Conservation (phyloP, 1,139 yeast species). For the Zygotorulaspora mrakii region DNA sequence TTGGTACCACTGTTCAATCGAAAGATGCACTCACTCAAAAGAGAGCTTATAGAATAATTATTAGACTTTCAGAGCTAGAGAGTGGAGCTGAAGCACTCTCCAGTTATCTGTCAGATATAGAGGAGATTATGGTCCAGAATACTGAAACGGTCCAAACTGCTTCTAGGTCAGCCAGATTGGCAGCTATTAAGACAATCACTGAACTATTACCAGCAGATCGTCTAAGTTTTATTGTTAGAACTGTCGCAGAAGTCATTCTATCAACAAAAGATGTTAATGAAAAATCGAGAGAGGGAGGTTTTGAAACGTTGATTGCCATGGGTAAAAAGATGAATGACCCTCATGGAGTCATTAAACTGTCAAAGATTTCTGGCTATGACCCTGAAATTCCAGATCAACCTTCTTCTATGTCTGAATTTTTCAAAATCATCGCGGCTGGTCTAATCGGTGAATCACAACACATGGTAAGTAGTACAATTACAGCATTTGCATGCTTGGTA, state of each 20-base stretch:
- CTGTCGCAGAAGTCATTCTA: conserved; percentile 82
- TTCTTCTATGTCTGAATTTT: conserved; percentile 74
- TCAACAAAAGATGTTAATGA: conserved; percentile 94
- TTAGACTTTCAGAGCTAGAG: conserved; percentile 66
- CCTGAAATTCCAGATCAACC: conserved; percentile 49
- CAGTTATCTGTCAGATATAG: conserved; percentile 55
- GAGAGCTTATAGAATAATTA: conserved; percentile 79
- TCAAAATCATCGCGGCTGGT: conserved; percentile 95
- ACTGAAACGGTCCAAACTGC: conserved; percentile 62
- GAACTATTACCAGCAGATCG: conserved; percentile 59
- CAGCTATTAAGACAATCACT: conserved; percentile 59
- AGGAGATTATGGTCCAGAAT: conserved; percentile 55
- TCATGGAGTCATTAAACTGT: conserved; percentile 61
- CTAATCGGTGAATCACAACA: conserved; percentile 90
- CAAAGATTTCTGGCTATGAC: conserved; percentile 67
- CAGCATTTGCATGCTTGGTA: conserved; percentile 81
- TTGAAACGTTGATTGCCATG: conserved; percentile 71
- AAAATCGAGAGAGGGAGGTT: conserved; percentile 81
- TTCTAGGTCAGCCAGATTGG: conserved; percentile 76
- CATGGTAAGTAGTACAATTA: conserved; percentile 93
- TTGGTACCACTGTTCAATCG: conserved; percentile 60
- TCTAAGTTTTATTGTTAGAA: conserved; percentile 72
- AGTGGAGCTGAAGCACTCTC: conserved; percentile 53
- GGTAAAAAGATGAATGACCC: conserved; percentile 63
- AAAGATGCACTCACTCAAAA: conserved; percentile 74